These are phyloP conservation scores for Phytophthora pinifolia DNA, from an alignment of 352 stramenopile species.

Conservation along the genomic window DNA sequence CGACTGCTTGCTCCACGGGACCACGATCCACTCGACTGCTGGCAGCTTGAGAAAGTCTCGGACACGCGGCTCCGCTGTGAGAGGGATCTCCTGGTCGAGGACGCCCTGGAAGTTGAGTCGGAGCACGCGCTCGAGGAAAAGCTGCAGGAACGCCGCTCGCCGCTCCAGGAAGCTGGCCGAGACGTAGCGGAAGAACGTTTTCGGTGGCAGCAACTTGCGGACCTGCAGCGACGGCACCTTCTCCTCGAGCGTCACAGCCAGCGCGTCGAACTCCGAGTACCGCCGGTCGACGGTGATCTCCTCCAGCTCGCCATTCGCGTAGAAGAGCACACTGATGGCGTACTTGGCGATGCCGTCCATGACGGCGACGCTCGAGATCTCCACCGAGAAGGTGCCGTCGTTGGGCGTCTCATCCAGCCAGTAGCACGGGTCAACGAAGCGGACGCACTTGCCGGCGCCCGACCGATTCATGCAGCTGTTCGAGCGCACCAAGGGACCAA, in stretches of 20 bases:
- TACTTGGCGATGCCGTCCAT: slow-evolving; percentile 51
- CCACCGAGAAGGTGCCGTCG: slow-evolving; percentile 67
- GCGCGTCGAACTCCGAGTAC: slow-evolving; percentile 69
- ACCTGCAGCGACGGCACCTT: slow-evolving; percentile 59
- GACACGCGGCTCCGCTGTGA: slow-evolving; percentile 65
- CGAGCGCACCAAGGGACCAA: slow-evolving; percentile 14
- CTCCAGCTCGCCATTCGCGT: slow-evolving; percentile 38
- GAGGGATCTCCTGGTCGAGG: slow-evolving; percentile 66
- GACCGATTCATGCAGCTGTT: slow-evolving; percentile 16
- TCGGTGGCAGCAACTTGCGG: slow-evolving; percentile 57
- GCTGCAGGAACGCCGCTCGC: slow-evolving; percentile 55
- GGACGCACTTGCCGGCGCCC: slow-evolving; percentile 47
- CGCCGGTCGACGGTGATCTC: slow-evolving; percentile 56
- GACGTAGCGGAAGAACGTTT: slow-evolving; percentile 70
- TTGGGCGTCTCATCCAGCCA: slow-evolving; percentile 50
- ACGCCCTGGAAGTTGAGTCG: slow-evolving; percentile 59
- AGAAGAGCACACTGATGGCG: slow-evolving; percentile 66
- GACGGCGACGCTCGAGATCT: slow-evolving; percentile 61
- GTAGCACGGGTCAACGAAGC: slow-evolving; percentile 51
- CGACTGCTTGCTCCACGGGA: slow-evolving; percentile 42
- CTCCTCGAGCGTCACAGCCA: slow-evolving; percentile 49
- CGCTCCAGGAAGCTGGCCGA: slow-evolving; percentile 61
- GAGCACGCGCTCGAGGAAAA: slow-evolving; percentile 64
- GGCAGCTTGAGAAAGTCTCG: slow-evolving; percentile 69
- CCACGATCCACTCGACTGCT: slow-evolving; percentile 68